Conservation (phyloP, 2,329 filamentous ascomycete genomes). For the Aureobasidium pullulans region DNA sequence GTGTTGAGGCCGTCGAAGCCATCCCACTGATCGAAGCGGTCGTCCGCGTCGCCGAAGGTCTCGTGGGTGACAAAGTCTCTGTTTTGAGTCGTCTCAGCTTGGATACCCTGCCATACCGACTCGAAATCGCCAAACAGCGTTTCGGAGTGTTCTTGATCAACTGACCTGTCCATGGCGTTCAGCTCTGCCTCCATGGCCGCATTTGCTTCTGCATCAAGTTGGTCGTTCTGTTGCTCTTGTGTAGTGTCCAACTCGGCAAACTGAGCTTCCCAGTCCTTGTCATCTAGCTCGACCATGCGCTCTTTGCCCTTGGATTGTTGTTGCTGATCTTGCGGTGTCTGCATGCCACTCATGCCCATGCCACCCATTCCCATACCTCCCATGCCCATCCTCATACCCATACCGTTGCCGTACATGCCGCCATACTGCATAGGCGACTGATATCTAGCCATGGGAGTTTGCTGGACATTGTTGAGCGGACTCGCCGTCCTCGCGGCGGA, state of each 20-base stretch:
- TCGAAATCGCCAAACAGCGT: slow-evolving; percentile 70
- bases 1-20: slow-evolving; percentile 64
- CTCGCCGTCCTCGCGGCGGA: slow-evolving; percentile 13
- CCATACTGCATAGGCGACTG: slow-evolving; percentile 51
- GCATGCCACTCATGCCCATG: slow-evolving; percentile 42
- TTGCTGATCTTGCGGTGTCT: slow-evolving; percentile 32
- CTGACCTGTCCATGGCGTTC: slow-evolving; percentile 81
- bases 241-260: slow-evolving; percentile 76
- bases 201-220: slow-evolving; percentile 56
- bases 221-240: slow-evolving; percentile 45
- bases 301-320: slow-evolving; percentile 71
- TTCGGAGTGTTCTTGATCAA: slow-evolving; percentile 25
- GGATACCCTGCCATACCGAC: slow-evolving; percentile 76
- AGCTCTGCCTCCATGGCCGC: slow-evolving; percentile 77
- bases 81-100: slow-evolving; percentile 63
- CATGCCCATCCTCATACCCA: slow-evolving; percentile 50
- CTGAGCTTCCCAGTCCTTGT: slow-evolving; percentile 91
- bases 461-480: slow-evolving; percentile 12
- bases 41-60: slow-evolving; percentile 53
- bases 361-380: slow-evolving; percentile 30
- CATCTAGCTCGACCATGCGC: slow-evolving; percentile 80
- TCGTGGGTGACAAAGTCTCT: slow-evolving; percentile 63
- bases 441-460: slow-evolving; percentile 41
- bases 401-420: slow-evolving; percentile 44
- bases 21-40: slow-evolving; percentile 76